These are phyloP conservation scores for Ceratocystis eucalypticola DNA, from an alignment of 2,329 filamentous ascomycete species.

Conservation along the genomic window DNA sequence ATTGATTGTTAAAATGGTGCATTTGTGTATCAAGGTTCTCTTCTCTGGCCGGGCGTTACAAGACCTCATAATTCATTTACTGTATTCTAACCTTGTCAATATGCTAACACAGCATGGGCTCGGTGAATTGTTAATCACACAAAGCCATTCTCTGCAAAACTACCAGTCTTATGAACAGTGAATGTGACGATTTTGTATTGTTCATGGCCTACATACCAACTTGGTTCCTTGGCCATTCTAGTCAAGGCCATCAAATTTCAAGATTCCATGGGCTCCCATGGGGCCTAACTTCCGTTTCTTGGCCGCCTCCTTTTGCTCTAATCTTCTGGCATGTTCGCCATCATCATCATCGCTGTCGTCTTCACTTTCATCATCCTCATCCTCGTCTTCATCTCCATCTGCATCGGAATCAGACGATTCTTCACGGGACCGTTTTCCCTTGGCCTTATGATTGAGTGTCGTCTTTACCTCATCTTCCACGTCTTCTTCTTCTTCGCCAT, in stretches of 20 bases:
- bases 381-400: constrained; percentile 28
- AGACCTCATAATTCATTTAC: not conserved
- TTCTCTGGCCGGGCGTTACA: not conserved
- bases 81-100: too few relatives aligned
- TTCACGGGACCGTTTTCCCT: constrained; percentile 7
- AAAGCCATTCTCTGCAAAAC: too few relatives aligned
- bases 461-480: constrained; percentile 23
- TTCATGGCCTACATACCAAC: not conserved
- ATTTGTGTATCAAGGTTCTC: not conserved
- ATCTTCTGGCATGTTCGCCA: constrained; percentile 4
- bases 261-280: constrained; percentile 38
- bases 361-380: constrained; percentile 28
- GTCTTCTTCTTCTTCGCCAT: constrained; percentile 19
- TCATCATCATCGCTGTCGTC: constrained; percentile 34
- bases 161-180: not conserved
- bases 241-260: constrained; percentile 37
- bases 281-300: constrained; percentile 34
- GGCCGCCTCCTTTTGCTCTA: constrained; percentile 24
- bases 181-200: too few relatives aligned
- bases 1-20: not conserved
- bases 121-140: too few relatives aligned
- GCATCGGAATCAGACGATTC: constrained; percentile 32
- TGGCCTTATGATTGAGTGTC: constrained; percentile 17
- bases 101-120: too few relatives aligned
- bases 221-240: constrained; percentile 20